Conservation (phyloP, 208 protist genomes). For the Leishmania tropica region DNA sequence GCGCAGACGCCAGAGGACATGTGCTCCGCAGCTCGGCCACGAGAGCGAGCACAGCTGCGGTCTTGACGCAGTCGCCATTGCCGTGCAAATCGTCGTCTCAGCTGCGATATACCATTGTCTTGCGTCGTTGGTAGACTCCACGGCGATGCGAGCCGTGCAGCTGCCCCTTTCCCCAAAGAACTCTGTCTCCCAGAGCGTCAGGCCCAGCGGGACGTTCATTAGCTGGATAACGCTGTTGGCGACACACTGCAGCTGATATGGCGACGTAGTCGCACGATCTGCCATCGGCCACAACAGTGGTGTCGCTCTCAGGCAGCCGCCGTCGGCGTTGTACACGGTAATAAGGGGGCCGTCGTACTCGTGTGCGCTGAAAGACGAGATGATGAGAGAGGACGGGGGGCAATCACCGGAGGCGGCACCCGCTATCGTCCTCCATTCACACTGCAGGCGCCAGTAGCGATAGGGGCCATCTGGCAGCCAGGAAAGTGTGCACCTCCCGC, state of each 20-base stretch:
- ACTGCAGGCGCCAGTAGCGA: slow-evolving; percentile 30
- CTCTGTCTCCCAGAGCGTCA: slow-evolving; percentile 28
- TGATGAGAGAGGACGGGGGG: background rate
- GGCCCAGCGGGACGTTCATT: background rate
- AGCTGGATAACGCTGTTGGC: slow-evolving; percentile 19
- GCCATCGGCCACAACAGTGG: slow-evolving; percentile 24
- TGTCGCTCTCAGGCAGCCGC: slow-evolving; percentile 15
- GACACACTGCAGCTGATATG: slow-evolving; percentile 8
- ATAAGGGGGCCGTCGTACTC: slow-evolving; percentile 29
- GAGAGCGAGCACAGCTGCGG: slow-evolving; percentile 14
- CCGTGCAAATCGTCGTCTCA: slow-evolving; percentile 13
- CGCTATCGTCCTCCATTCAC: background rate
- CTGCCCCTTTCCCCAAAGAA: slow-evolving; percentile 12
- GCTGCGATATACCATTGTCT: slow-evolving; percentile 28
- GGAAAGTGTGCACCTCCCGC: slow-evolving; percentile 4
- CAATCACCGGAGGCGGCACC: too few relatives aligned
- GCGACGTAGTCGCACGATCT: background rate
- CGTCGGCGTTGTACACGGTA: slow-evolving; percentile 18
- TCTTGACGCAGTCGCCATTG: background rate
- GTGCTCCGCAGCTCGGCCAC: slow-evolving; percentile 28
- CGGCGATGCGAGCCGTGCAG: slow-evolving; percentile 17
- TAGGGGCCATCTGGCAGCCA: slow-evolving; percentile 31
- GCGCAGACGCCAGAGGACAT: slow-evolving; percentile 23
- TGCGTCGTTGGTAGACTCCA: slow-evolving; percentile 52
- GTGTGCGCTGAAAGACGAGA: slow-evolving; percentile 17